Percentiles rank a stretch among this genome's conserved stretches.
phyloP scores from a whole-genome alignment of 495 filamentous ascomycete species.

The Trichoderma orchidacearum region DNA sequence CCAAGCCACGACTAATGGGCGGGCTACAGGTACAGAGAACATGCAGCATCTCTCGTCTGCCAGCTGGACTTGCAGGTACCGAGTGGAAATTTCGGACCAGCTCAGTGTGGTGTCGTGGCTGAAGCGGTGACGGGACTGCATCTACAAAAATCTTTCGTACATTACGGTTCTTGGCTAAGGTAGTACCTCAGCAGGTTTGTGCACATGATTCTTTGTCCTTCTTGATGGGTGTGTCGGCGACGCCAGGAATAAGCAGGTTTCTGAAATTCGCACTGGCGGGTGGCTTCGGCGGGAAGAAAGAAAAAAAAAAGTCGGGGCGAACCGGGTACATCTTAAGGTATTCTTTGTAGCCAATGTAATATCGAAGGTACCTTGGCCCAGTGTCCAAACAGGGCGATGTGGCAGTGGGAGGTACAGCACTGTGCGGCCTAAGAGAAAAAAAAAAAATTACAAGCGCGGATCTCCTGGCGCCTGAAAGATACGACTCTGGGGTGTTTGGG shows the following conservation, averaged over 20 bases:
- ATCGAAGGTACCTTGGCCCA: no score
- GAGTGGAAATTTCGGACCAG: background rate
- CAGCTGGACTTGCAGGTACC: background rate
- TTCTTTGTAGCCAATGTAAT: no score
- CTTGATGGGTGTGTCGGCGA: background rate
- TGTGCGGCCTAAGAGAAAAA: background rate
- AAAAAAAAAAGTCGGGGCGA: background rate
- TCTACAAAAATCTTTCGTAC: no score
- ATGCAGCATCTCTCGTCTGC: background rate
- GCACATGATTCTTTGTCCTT: no score
- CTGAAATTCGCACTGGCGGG: background rate
- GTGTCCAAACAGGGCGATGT: background rate
- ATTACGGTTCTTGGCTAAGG: no score
- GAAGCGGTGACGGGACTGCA: background rate
- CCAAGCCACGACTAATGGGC: no score
- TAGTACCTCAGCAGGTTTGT: no score
- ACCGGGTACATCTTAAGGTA: background rate
- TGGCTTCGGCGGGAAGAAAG: background rate
- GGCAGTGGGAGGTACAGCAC: background rate
- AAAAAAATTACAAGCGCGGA: background rate
- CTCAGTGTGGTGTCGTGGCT: background rate
- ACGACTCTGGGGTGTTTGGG: no score
- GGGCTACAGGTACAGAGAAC: no score
- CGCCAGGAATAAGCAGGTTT: background rate
- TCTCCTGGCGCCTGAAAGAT: background rate